A percentile compares a stretch with the other conserved stretches of the same genome.
Conservation (phyloP, 2,329 filamentous ascomycete genomes). For the Exophiala sideris region DNA sequence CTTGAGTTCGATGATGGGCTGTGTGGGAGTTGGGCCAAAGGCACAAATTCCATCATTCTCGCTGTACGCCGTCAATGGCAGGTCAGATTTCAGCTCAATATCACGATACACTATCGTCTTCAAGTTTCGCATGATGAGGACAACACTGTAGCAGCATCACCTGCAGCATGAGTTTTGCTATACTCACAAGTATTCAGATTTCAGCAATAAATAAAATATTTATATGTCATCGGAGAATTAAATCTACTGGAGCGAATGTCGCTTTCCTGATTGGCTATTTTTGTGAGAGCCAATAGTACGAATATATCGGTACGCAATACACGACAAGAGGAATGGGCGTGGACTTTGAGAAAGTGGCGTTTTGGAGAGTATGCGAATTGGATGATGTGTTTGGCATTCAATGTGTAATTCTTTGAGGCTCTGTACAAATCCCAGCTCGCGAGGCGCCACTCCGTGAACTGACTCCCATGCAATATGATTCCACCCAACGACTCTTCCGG, state of each 20-base stretch:
- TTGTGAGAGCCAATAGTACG: neutral
- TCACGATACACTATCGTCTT: constrained; percentile 69
- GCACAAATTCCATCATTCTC: constrained; percentile 67
- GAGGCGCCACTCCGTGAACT: constrained; percentile 16
- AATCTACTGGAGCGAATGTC: constrained; percentile 9
- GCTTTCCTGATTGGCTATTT: constrained; percentile 13
- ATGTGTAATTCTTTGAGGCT: constrained; percentile 16
- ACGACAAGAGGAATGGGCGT: no score
- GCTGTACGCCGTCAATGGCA: constrained; percentile 63
- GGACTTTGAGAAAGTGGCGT: no score
- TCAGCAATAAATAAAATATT: constrained; percentile 4
- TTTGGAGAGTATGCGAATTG: no score
- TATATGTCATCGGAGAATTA: constrained; percentile 8
- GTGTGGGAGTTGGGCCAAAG: constrained; percentile 72
- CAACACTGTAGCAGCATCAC: neutral
- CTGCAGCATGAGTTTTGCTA: neutral
- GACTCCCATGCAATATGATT: constrained; percentile 2
- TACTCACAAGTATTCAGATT: neutral
- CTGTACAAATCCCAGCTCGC: constrained; percentile 21
- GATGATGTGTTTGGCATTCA: neutral
- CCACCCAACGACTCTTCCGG: constrained; percentile 1
- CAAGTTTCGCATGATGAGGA: constrained; percentile 75
- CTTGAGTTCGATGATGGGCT: constrained; percentile 70
- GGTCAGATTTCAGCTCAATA: constrained; percentile 58
- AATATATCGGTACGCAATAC: neutral